Conservation (phyloP, 164 flowering plant genomes). For the Akebia trifoliata region DNA sequence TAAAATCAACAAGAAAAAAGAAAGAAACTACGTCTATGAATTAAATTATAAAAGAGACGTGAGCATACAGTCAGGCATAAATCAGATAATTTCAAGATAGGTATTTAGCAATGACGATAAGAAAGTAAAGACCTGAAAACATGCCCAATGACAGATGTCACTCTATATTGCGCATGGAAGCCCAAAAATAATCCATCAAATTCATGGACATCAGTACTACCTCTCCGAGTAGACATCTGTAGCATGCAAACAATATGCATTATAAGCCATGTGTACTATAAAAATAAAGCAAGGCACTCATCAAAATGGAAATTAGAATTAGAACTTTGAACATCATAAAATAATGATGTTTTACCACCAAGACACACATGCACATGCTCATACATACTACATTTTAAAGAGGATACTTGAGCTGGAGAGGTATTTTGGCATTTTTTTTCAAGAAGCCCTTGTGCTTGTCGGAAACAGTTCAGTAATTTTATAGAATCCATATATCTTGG, state of each 20-base stretch:
- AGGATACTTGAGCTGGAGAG: too few relatives aligned
- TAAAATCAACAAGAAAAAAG: background rate
- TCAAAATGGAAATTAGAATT: background rate
- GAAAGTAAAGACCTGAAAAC: conserved; percentile 67
- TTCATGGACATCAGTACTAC: conserved; percentile 89
- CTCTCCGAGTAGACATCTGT: conserved; percentile 79
- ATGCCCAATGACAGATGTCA: conserved; percentile 96
- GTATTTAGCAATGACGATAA: background rate
- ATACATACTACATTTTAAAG: too few relatives aligned
- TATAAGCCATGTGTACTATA: conserved; percentile 1
- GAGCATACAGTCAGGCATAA: background rate
- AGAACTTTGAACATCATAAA: too few relatives aligned
- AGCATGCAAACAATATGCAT: conserved; percentile 12
- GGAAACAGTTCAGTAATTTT: too few relatives aligned
- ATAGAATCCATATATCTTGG: too few relatives aligned
- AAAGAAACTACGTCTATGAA: background rate
- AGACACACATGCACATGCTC: too few relatives aligned
- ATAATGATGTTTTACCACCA: too few relatives aligned
- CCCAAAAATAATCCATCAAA: conserved; percentile 72
- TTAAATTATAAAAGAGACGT: background rate
- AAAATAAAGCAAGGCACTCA: background rate
- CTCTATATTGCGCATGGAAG: conserved; percentile 50
- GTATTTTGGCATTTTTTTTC: too few relatives aligned
- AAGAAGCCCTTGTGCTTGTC: too few relatives aligned
- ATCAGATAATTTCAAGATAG: background rate